Base-by-base conservation (phyloP, 139 green algal species). In the Marvania coccoides region DNA sequence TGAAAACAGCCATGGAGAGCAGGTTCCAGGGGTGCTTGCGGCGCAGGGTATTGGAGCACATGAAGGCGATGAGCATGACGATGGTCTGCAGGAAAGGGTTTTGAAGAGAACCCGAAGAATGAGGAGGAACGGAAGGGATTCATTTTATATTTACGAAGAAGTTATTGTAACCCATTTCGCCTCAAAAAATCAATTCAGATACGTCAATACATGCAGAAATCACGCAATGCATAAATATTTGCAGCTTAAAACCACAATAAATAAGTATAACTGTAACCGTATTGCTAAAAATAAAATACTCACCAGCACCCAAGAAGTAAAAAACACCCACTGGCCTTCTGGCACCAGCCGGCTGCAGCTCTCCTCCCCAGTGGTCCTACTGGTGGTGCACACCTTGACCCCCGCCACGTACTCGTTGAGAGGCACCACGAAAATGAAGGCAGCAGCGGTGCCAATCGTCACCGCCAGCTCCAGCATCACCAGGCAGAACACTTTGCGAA, bases 401-500 rank as follows among this genome's bases (percentile, higher is more conserved):
- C 64, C 64, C 6, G 9, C 53, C 6, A 40, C 71, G 30, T 57
- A 80, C 74, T 76, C 59, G n/a, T 73, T 77, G n/a, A 88, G 45
- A 0, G 72, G 57, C 4, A 60, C 12, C 4, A 83, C 72, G 29
- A 74, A 85, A 12, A 85, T 64, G 66, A 82, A 88, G 6, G 65
- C 58, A 36, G 54, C 59, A 3, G 77, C 59, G 31, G 83, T 62
- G 53, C 70, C 76, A 2, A 81, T 55, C 6, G 82, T 88, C 48
- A 88, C 53, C 2, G 42, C 46, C 39, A 87, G 76, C 74, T 85
- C 69, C 12, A 81, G 2, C 2, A 64, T 24, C 24, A 88, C 73
- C 3, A 86, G 72, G 26, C 24, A 19, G n/a, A 80, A 51, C 40
- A 85, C 81, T 58, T 88, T 88, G 30, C 82, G 59, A 10, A 85